Evolutionary conservation across 495 filamentous ascomycete genomes (phyloP).

Genomic region (Talaromyces borbonicus): DNA sequence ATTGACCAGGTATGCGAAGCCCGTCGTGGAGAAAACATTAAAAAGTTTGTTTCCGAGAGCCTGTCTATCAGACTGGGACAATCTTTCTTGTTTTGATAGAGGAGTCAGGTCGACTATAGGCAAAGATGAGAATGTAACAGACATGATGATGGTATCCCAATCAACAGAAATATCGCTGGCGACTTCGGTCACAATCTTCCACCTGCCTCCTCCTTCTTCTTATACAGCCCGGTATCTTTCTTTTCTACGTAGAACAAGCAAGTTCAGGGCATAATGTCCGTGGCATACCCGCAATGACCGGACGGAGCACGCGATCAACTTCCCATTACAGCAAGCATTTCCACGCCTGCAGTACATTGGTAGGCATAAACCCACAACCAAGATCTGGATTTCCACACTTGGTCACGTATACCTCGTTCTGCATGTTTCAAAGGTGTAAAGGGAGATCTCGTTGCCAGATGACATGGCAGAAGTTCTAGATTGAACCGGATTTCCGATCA

Average conservation of each 20-base stretch:
- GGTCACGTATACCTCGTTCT: not conserved
- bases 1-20: constrained; percentile 37
- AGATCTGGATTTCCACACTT: no score
- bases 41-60: constrained; percentile 22
- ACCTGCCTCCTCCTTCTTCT: no score
- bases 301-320: not conserved
- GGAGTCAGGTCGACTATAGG: constrained; percentile 32
- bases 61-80: constrained; percentile 11
- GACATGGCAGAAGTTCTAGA: no score
- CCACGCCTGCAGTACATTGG: not conserved
- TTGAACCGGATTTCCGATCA: constrained; percentile 1
- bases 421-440: no score
- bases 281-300: not conserved
- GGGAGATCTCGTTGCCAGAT: not conserved
- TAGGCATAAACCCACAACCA: no score
- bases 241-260: no score
- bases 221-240: no score
- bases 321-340: not conserved
- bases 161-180: no score
- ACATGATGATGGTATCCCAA: constrained; percentile 10
- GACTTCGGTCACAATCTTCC: not conserved
- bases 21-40: constrained; percentile 33
- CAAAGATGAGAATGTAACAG: constrained; percentile 28
- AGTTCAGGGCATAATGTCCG: no score
- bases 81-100: constrained; percentile 12